Percentiles rank a stretch among this genome's conserved stretches.
These are phyloP conservation scores for Chrysopogon serrulatus DNA, from an alignment of 176 grass and related monocot species.

Conservation along the genomic window DNA sequence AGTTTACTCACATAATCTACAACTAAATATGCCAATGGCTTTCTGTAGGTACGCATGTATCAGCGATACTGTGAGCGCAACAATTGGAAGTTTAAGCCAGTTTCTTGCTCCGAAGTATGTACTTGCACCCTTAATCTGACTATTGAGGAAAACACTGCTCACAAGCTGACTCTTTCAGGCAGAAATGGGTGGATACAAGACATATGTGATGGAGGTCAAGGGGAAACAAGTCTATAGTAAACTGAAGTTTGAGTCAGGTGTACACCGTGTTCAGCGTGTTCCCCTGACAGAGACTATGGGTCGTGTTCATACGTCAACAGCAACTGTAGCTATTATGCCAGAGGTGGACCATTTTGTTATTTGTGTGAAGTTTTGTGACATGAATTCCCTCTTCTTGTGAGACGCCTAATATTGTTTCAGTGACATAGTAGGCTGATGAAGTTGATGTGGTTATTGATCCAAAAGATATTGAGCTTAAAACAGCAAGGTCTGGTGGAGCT, in stretches of 20 bases:
- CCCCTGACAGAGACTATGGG: conserved; percentile 90
- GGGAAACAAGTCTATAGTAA: conserved; percentile 91
- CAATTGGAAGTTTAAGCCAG: conserved; percentile 61
- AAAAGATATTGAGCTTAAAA: conserved; percentile 94
- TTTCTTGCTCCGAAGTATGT: conserved; percentile 88
- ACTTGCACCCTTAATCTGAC: conserved; percentile 19
- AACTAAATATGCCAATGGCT: conserved; percentile 14
- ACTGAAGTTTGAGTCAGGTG: conserved; percentile 91
- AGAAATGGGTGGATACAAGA: conserved; percentile 93
- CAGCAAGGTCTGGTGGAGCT: conserved; percentile 95
- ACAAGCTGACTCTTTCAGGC: conserved; percentile 41
- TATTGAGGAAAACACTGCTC: conserved; percentile 11
- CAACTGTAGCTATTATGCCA: conserved; percentile 97
- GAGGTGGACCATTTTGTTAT: conserved; percentile 49
- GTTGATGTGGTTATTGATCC: conserved; percentile 96
- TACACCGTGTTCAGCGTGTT: conserved; percentile 96
- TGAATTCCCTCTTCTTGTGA: neutral
- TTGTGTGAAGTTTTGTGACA: neutral
- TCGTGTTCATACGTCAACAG: conserved; percentile 91
- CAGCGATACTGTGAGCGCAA: conserved; percentile 77
- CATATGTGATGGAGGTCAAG: conserved; percentile 91
- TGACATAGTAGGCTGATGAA: conserved; percentile 71
- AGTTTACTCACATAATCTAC: neutral
- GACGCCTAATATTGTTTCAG: neutral
- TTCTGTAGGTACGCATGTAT: conserved; percentile 88